A percentile compares a stretch with the other conserved stretches of the same genome.
Conservation (phyloP, 2,329 filamentous ascomycete genomes). For the Escovopsis weberi region DNA sequence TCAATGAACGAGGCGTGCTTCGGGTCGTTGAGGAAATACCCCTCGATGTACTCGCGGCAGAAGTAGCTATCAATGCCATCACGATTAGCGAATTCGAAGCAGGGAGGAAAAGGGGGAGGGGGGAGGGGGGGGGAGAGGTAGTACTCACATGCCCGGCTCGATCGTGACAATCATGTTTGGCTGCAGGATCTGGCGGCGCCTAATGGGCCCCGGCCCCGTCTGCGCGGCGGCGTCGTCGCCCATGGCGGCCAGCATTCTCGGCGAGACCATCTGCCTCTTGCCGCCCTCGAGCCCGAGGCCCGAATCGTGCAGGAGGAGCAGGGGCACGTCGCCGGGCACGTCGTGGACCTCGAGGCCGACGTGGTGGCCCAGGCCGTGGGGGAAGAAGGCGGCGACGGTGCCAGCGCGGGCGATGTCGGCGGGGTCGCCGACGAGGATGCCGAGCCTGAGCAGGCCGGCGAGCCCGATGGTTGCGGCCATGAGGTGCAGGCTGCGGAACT, state of each 20-base stretch:
- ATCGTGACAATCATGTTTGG: constrained; percentile 61
- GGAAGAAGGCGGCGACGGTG: constrained; percentile 48
- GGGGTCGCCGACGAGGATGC: constrained; percentile 52
- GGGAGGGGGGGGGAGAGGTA: not conserved
- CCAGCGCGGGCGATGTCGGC: constrained; percentile 39
- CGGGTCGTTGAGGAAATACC: constrained; percentile 46
- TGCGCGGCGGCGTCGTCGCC: constrained; percentile 9
- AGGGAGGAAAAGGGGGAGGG: not conserved
- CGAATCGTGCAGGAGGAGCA: constrained; percentile 9
- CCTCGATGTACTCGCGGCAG: constrained; percentile 56
- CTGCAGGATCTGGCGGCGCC: constrained; percentile 28
- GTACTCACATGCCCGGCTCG: constrained; percentile 54
- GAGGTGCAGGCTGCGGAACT: constrained; percentile 59
- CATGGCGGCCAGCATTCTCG: constrained; percentile 20
- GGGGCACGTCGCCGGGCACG: constrained; percentile 24
- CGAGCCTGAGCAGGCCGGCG: constrained; percentile 53
- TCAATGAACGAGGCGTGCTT: constrained; percentile 51
- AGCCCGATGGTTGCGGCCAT: constrained; percentile 60
- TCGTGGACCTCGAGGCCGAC: constrained; percentile 54
- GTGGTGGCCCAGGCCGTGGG: constrained; percentile 51
- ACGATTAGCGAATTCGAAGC: constrained; percentile 1
- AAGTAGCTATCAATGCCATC: constrained; percentile 43
- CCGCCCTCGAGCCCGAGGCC: constrained; percentile 17
- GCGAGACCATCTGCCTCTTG: constrained; percentile 28
- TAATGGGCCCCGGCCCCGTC: constrained; percentile 13